Evolutionary conservation across 2,329 filamentous ascomycete species (phyloP).

Genomic region (Cordyceps militaris): DNA sequence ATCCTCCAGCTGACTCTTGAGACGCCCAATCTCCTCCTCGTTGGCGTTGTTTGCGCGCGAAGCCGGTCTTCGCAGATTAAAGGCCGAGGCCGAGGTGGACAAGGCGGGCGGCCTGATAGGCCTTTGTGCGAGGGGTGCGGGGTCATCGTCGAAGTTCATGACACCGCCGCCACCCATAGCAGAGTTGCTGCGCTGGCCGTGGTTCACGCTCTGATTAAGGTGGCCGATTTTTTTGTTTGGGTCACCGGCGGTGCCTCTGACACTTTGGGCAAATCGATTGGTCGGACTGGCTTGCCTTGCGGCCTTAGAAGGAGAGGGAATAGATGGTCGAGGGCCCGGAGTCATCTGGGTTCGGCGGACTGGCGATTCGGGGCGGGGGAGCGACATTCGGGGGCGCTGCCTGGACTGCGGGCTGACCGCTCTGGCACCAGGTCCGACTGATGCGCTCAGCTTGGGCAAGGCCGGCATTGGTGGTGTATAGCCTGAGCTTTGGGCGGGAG

Average conservation of each 20-base stretch:
- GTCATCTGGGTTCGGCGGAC: slow-evolving; percentile 61
- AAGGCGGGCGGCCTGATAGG: slow-evolving; percentile 49
- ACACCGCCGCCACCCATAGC: slow-evolving; percentile 48
- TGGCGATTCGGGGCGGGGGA: slow-evolving; percentile 86
- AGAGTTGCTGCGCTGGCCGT: slow-evolving; percentile 52
- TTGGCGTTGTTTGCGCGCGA: slow-evolving; percentile 47
- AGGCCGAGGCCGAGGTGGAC: slow-evolving; percentile 46
- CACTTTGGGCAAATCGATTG: slow-evolving; percentile 56
- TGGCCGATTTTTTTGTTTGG: slow-evolving; percentile 49
- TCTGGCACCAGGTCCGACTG: slow-evolving; percentile 63
- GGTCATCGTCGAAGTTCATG: slow-evolving; percentile 50
- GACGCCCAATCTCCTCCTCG: slow-evolving; percentile 65
- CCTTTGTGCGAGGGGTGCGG: slow-evolving; percentile 43
- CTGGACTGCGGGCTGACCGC: slow-evolving; percentile 67
- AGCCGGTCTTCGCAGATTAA: slow-evolving; percentile 44
- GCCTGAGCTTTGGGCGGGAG: slow-evolving; percentile 50
- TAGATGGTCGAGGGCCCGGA: slow-evolving; percentile 49
- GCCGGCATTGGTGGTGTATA: slow-evolving; percentile 59
- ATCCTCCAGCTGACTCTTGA: slow-evolving; percentile 71
- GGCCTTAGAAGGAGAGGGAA: slow-evolving; percentile 42
- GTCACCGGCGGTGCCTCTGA: slow-evolving; percentile 54
- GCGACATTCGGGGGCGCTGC: slow-evolving; percentile 59
- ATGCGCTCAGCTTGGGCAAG: slow-evolving; percentile 79
- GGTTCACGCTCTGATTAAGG: slow-evolving; percentile 42
- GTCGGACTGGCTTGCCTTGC: slow-evolving; percentile 36